Conservation (phyloP, 208 protist genomes). For the Crithidia acanthocephali region DNA sequence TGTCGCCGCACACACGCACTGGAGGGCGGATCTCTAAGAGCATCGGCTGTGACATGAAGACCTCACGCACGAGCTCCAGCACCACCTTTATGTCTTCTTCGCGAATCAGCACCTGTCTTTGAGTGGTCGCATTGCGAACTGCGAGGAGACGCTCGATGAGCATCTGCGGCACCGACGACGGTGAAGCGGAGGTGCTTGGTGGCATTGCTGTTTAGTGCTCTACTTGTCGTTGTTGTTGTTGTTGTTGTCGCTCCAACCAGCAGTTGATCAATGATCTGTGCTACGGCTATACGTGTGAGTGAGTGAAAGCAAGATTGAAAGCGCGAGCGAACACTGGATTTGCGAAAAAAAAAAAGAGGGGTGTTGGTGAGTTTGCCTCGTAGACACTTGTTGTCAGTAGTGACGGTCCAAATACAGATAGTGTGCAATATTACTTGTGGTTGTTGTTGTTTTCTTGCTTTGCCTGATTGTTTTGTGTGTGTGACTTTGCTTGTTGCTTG, state of each 20-base stretch:
- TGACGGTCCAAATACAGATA: no score
- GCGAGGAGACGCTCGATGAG: constrained; percentile 81
- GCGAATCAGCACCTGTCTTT: constrained; percentile 71
- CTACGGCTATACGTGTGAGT: no score
- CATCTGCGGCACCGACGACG: neutral
- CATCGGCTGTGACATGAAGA: constrained; percentile 93
- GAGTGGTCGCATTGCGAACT: constrained; percentile 51
- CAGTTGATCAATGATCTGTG: no score
- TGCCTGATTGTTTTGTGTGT: neutral
- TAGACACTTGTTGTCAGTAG: no score
- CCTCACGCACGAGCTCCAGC: constrained; percentile 67
- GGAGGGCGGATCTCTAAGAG: constrained; percentile 89
- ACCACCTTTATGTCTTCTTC: constrained; percentile 86
- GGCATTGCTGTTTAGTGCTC: no score
- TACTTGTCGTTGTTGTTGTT: no score
- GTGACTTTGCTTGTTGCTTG: neutral
- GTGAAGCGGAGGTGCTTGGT: no score
- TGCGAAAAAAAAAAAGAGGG: no score
- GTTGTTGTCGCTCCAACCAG: no score
- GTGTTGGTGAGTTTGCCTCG: no score
- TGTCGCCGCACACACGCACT: constrained; percentile 95
- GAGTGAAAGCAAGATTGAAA: no score
- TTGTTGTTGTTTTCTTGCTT: neutral
- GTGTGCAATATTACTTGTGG: neutral
- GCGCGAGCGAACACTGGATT: no score